Evolutionary conservation across 106 monocot species (phyloP).

Genomic region (Xerophyta viscosa): DNA sequence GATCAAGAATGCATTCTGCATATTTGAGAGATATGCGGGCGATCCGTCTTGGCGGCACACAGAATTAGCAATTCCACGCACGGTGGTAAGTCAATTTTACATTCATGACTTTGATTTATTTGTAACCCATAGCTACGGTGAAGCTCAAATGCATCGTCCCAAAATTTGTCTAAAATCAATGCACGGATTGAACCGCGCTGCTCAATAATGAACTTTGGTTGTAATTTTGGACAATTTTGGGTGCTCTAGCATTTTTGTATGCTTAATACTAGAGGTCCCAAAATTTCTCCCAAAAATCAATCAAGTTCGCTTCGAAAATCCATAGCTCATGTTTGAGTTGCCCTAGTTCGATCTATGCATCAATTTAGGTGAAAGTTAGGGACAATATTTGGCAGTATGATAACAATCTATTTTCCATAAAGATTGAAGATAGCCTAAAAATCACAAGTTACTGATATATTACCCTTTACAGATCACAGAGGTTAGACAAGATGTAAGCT

Average conservation of each 20-base stretch:
- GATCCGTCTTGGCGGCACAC: slow-evolving; percentile 66
- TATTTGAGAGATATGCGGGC: slow-evolving; percentile 59
- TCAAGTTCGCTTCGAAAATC: too few relatives aligned
- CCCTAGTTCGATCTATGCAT: too few relatives aligned
- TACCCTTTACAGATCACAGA: slow-evolving; percentile 34
- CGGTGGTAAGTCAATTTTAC: slow-evolving; percentile 20
- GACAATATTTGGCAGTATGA: too few relatives aligned
- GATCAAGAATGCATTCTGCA: slow-evolving; percentile 34
- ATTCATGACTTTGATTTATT: not conserved
- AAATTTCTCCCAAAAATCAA: too few relatives aligned
- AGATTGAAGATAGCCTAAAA: too few relatives aligned
- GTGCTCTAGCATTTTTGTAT: too few relatives aligned
- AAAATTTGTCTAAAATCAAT: not conserved
- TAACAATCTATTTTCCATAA: not conserved
- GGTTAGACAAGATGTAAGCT: slow-evolving; percentile 44
- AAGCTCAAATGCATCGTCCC: not conserved
- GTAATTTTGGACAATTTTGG: too few relatives aligned
- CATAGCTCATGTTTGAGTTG: too few relatives aligned
- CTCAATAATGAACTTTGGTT: too few relatives aligned
- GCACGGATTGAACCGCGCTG: too few relatives aligned
- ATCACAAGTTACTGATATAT: not conserved
- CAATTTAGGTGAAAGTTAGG: too few relatives aligned
- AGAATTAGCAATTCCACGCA: slow-evolving; percentile 26
- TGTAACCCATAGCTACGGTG: not conserved
- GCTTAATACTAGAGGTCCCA: too few relatives aligned